Evolutionary conservation across 768 basidiomycete genomes (phyloP).

Genomic region (Tulasnella calospora): DNA sequence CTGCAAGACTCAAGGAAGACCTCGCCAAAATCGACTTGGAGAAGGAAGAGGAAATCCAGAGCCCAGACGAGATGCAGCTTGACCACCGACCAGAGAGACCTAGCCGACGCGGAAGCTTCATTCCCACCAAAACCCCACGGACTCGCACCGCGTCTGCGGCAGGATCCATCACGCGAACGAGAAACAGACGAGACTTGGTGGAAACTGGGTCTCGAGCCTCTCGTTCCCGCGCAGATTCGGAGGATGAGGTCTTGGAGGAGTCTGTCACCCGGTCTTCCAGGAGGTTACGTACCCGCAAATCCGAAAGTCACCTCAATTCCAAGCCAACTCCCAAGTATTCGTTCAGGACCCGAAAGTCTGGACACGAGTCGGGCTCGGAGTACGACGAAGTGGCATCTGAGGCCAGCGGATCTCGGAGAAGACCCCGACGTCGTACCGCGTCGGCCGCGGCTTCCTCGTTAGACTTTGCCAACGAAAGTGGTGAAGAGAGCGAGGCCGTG

Average conservation of each 20-base stretch:
- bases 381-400: constrained; percentile 21
- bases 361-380: background rate
- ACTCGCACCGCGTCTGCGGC: background rate
- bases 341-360: background rate
- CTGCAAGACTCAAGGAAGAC: background rate
- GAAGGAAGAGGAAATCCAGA: constrained; percentile 13
- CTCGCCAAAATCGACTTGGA: constrained; percentile 18
- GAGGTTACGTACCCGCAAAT: constrained; percentile 6
- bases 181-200: constrained; percentile 4
- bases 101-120: constrained; percentile 11
- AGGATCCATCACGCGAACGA: background rate
- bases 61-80: constrained; percentile 1
- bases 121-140: constrained; percentile 23
- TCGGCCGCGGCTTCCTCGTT: constrained; percentile 5
- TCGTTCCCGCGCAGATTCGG: constrained; percentile 14
- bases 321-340: background rate
- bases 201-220: background rate
- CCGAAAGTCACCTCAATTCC: background rate
- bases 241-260: background rate
- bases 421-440: constrained; percentile 9
- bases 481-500: constrained; percentile 4
- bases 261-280: background rate
- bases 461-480: constrained; percentile 4
- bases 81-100: background rate
- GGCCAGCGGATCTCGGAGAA: constrained; percentile 3